Percentiles rank a stretch among this genome's conserved stretches.
Conservation (phyloP, 768 basidiomycete genomes). For the Cubamyces sp. region DNA sequence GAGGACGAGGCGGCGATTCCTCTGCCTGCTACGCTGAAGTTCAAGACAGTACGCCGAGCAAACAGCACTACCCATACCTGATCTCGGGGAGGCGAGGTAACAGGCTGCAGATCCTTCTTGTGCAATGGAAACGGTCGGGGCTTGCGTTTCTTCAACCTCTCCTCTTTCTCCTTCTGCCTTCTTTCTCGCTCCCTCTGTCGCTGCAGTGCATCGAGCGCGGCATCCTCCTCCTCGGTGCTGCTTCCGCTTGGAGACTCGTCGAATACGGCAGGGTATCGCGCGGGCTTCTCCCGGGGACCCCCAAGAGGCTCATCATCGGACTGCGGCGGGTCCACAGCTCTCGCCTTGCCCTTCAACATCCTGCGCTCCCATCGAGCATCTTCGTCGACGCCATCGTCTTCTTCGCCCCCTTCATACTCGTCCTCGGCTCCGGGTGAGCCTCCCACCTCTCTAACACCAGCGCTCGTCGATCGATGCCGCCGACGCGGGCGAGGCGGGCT, state of each 20-base stretch:
- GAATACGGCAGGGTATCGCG: slow-evolving; percentile 16
- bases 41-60: not conserved
- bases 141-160: slow-evolving; percentile 3
- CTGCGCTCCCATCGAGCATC: slow-evolving; percentile 11
- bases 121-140: slow-evolving; percentile 21
- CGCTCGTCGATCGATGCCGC: slow-evolving; percentile 13
- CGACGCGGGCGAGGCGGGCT: slow-evolving; percentile 37
- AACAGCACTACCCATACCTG: not conserved
- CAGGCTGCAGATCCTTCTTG: slow-evolving; percentile 9
- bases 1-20: not conserved
- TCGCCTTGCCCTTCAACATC: slow-evolving; percentile 14
- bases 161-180: slow-evolving; percentile 7
- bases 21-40: not conserved
- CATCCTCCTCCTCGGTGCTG: slow-evolving; percentile 13
- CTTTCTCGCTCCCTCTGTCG: slow-evolving; percentile 1
- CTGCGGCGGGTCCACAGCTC: not conserved
- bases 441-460: not conserved
- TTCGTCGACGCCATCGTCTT: slow-evolving; percentile 7
- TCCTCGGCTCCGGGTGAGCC: slow-evolving; percentile 9
- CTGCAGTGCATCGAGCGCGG: not conserved
- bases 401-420: slow-evolving; percentile 8
- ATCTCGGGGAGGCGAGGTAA: not conserved
- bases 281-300: not conserved
- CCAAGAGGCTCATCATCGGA: not conserved
- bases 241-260: slow-evolving; percentile 16